phyloP scores from a whole-genome alignment of 1,284 basidiomycete species.

The Puccinia hordei region DNA sequence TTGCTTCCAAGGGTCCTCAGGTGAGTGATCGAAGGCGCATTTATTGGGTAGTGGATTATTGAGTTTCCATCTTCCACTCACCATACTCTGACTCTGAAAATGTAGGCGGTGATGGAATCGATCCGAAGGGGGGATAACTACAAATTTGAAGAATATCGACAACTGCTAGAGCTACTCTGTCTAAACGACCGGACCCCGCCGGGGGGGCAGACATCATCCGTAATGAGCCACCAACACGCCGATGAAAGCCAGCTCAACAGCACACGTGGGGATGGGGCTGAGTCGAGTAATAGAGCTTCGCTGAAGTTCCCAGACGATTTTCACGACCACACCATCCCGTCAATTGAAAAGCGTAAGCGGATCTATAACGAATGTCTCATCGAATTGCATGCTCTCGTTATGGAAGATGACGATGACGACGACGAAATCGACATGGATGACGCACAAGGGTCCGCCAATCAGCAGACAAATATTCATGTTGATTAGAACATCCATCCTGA shows the following conservation, averaged over 20 bases:
- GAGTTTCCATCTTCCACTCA: background rate
- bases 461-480: background rate
- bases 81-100: background rate
- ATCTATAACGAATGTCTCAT: slow-evolving; percentile 48
- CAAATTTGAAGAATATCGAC: slow-evolving; percentile 41
- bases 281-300: background rate
- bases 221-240: background rate
- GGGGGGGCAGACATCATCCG: background rate
- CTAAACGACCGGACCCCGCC: slow-evolving; percentile 19
- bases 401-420: slow-evolving; percentile 41
- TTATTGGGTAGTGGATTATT: background rate
- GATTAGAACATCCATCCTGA: background rate
- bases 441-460: background rate
- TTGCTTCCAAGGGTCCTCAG: slow-evolving; percentile 58
- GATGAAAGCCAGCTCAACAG: background rate
- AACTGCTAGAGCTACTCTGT: slow-evolving; percentile 41
- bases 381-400: slow-evolving; percentile 43
- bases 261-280: background rate
- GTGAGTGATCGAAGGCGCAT: slow-evolving; percentile 14
- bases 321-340: slow-evolving; percentile 1
- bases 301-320: slow-evolving; percentile 1
- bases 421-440: background rate
- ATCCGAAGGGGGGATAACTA: slow-evolving; percentile 40
- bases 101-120: slow-evolving; percentile 47
- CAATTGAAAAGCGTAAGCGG: slow-evolving; percentile 44